Evolutionary conservation across 306 rosid genomes (phyloP), one percentile per base, ranked within the genome.

Genomic region (Rosa rugosa): DNA sequence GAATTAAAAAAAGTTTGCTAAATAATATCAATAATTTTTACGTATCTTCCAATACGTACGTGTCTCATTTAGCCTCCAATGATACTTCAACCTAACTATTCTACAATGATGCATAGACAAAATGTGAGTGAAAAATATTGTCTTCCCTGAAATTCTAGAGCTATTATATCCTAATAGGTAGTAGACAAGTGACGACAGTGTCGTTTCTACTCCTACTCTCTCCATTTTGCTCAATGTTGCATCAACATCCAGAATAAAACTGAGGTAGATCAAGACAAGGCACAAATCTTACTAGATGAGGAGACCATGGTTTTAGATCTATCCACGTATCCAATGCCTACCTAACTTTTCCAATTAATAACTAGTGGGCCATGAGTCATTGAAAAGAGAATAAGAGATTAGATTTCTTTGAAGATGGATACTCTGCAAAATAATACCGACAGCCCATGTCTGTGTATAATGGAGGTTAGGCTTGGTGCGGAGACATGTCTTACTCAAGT

Each of bases 391-490:
- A 31, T 31, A 34, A 20, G 71, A 10, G 12, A 38, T 59, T 11
- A 23, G 53, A 22, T 73, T n/a, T 73, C 22, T 16, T 16, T 71
- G 76, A 23, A 42, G 18, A 66, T 72, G 68, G 1, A 41, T 76
- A 59, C 22, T 72, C 46, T 22, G 77, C 47, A 77, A 8, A 60
- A 78, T 66, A 25, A 4, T 16, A n/a, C 18, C 54, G 69, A 50
- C 53, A 44, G 44, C 67, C 16, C 75, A 49, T n/a, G 23, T 83
- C 73, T 25, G 75, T 70, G 75, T 75, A 47, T 27, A 78, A 68
- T 79, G 56, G 2, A 60, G 40, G 22, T 8, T 73, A 40, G 41
- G 78, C 46, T 59, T 59, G 69, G 14, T 57, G 11, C 78, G 8
- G 46, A 41, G 68, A 59, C 56, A 22, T 23, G 69, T 23, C 56